Conservation (phyloP, 2,329 filamentous ascomycete genomes). For the Trichoderma sp. region DNA sequence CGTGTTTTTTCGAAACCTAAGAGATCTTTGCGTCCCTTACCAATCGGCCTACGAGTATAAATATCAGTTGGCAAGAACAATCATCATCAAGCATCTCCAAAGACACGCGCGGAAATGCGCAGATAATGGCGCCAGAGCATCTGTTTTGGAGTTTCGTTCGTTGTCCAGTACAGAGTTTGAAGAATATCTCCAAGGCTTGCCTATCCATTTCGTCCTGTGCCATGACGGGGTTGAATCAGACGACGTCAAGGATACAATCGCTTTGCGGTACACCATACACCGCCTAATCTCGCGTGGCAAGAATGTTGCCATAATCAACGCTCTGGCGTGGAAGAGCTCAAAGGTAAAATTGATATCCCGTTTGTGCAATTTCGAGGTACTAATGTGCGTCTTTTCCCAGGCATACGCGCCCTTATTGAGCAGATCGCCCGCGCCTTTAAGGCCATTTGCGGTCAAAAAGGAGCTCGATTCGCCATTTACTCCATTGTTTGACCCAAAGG, state of each 20-base stretch:
- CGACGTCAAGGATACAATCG: conserved; percentile 18
- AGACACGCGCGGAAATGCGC: conserved; percentile 7
- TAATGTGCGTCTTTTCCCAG: not conserved
- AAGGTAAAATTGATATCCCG: not conserved
- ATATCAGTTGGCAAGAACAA: conserved; percentile 62
- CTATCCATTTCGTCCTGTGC: conserved; percentile 68
- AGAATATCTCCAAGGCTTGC: conserved; percentile 54
- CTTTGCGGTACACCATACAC: conserved; percentile 49
- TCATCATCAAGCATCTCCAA: conserved; percentile 64
- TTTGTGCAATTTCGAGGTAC: not conserved
- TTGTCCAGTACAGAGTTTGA: conserved; percentile 53
- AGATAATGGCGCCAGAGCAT: conserved; percentile 26
- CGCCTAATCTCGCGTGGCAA: conserved; percentile 53
- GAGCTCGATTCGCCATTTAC: conserved; percentile 6
- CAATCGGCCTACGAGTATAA: conserved; percentile 40
- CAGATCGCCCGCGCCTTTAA: not conserved
- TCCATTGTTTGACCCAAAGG: not conserved
- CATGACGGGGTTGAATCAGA: conserved; percentile 59
- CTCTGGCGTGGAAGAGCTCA: conserved; percentile 22
- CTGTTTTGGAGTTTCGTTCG: conserved; percentile 48
- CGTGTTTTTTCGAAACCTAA: conserved; percentile 64
- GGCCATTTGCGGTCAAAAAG: not conserved
- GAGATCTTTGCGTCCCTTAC: conserved; percentile 57
- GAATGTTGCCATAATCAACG: conserved; percentile 22
- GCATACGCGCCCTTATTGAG: conserved; percentile 23